phyloP scores from a whole-genome alignment of 1,284 basidiomycete genomes.

The Cryptococcus sp. region DNA sequence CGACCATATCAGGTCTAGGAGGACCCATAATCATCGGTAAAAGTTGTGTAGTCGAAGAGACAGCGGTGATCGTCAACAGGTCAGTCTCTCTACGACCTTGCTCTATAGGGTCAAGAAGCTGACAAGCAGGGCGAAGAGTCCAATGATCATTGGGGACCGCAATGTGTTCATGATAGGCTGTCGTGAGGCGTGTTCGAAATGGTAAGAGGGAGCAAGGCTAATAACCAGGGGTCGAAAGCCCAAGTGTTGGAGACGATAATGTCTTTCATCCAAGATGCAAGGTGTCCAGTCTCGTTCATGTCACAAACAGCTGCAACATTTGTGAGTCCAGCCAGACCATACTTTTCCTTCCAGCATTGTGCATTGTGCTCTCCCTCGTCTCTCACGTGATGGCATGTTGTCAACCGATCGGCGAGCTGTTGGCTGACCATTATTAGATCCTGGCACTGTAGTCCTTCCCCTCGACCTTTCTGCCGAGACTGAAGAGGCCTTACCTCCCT shows the following conservation, averaged over 20 bases:
- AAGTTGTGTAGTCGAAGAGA: slow-evolving; percentile 87
- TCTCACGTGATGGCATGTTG: too few relatives aligned
- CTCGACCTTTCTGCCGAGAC: slow-evolving; percentile 2
- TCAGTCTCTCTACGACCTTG: slow-evolving; percentile 4
- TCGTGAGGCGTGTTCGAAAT: slow-evolving; percentile 53
- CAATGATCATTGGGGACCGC: slow-evolving; percentile 85
- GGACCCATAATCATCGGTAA: slow-evolving; percentile 82
- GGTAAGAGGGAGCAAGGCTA: slow-evolving; percentile 3
- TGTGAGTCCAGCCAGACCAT: too few relatives aligned
- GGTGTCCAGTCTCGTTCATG: slow-evolving; percentile 68
- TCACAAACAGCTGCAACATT: slow-evolving; percentile 73
- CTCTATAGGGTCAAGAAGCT: background rate
- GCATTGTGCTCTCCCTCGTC: too few relatives aligned
- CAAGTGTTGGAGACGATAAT: slow-evolving; percentile 74
- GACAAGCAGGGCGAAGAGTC: slow-evolving; percentile 59
- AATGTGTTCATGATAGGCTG: slow-evolving; percentile 91
- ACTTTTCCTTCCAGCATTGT: too few relatives aligned
- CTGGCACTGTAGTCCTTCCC: slow-evolving; percentile 12
- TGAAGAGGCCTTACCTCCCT: slow-evolving; percentile 72
- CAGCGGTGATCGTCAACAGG: slow-evolving; percentile 72
- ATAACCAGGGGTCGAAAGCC: slow-evolving; percentile 69
- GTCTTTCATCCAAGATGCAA: slow-evolving; percentile 73
- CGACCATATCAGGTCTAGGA: slow-evolving; percentile 77
- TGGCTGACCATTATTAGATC: slow-evolving; percentile 9
- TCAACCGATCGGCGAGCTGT: too few relatives aligned